phyloP scores from a whole-genome alignment of 306 rosid genomes.

The Prunus mongolica region DNA sequence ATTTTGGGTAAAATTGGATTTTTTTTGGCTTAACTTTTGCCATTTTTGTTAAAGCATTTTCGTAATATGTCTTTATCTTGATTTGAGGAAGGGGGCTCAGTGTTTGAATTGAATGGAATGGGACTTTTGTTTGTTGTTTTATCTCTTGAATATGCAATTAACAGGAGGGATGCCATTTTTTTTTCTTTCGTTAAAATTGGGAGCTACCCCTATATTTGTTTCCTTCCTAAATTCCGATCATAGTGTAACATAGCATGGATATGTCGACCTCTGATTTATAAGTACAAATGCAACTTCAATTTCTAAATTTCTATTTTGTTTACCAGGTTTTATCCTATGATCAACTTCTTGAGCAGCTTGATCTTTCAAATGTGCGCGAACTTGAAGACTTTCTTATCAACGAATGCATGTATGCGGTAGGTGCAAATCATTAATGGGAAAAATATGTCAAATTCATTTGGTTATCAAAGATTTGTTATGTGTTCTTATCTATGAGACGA shows the following conservation, averaged over 20 bases:
- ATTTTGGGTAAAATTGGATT: neutral
- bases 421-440: neutral
- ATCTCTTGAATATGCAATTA: neutral
- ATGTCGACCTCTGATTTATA: neutral
- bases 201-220: neutral
- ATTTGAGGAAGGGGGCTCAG: neutral
- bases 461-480: neutral
- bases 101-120: neutral
- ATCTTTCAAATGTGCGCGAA: slow-evolving; percentile 22
- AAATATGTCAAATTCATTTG: neutral
- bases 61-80: too few relatives aligned
- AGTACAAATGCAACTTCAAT: neutral
- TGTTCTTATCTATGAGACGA: neutral
- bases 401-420: slow-evolving; percentile 16
- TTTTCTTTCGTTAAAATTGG: neutral
- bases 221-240: neutral
- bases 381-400: slow-evolving; percentile 22
- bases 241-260: neutral
- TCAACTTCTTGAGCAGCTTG: slow-evolving; percentile 18
- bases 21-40: neutral
- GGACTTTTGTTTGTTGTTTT: neutral
- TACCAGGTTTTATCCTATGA: slow-evolving; percentile 14
- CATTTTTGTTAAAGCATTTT: neutral
- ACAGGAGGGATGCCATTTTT: neutral
- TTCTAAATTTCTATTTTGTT: neutral